phyloP scores from a whole-genome alignment of 192 early-diverging fungal genomes.

The Rhizoclosmatium sp. region DNA sequence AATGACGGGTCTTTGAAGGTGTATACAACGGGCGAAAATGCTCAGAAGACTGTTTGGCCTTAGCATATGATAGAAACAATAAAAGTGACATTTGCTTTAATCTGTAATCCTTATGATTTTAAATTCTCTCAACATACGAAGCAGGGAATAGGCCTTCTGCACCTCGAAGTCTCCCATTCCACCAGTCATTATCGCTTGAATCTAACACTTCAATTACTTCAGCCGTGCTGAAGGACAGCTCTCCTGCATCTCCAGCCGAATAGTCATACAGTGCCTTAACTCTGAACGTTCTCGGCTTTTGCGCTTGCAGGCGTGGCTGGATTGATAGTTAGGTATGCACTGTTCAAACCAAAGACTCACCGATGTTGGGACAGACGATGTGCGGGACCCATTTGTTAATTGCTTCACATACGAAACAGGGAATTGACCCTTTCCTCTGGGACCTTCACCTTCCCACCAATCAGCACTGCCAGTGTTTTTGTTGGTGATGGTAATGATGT shows the following conservation, averaged over 20 bases:
- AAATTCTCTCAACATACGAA: conserved; percentile 30
- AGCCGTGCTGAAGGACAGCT: conserved; percentile 88
- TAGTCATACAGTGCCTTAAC: conserved; percentile 95
- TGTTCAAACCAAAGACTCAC: no score
- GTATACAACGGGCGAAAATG: no score
- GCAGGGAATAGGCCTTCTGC: conserved; percentile 29
- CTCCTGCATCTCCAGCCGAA: conserved; percentile 77
- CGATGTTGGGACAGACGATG: no score
- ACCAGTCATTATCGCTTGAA: conserved; percentile 42
- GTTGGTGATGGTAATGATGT: conserved; percentile 48
- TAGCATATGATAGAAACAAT: no score
- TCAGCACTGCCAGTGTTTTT: conserved; percentile 70
- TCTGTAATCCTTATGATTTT: neutral
- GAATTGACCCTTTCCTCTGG: conserved; percentile 72
- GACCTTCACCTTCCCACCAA: conserved; percentile 92
- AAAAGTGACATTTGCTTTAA: no score
- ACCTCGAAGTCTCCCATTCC: conserved; percentile 16
- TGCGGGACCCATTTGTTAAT: no score
- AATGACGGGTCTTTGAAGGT: no score
- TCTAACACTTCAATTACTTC: conserved; percentile 88
- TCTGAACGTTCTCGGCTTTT: neutral
- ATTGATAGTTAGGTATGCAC: no score
- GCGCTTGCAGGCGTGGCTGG: neutral
- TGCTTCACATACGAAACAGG: conserved; percentile 91
- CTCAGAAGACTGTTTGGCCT: no score